These are phyloP conservation scores for Aspergillus caelatus DNA, from an alignment of 2,329 filamentous ascomycete genomes.

Conservation along the genomic window DNA sequence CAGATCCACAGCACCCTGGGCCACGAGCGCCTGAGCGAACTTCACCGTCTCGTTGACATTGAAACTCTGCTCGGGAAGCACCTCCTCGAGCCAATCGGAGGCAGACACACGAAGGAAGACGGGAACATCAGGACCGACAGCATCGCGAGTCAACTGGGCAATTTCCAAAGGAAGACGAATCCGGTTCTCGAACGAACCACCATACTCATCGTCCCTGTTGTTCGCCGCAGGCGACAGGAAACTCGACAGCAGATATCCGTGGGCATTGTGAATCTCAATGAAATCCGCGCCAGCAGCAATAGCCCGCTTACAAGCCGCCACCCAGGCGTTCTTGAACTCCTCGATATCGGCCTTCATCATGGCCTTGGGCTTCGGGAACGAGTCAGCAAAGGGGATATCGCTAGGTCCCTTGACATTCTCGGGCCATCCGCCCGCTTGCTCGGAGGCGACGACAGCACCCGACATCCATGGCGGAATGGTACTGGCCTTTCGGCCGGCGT, in stretches of 20 bases:
- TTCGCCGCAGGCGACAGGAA: conserved; percentile 75
- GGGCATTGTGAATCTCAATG: conserved; percentile 79
- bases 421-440: conserved; percentile 58
- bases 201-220: conserved; percentile 61
- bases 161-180: conserved; percentile 69
- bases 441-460: conserved; percentile 42
- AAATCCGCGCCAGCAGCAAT: conserved; percentile 73
- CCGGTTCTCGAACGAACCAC: conserved; percentile 64
- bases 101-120: conserved; percentile 74
- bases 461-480: conserved; percentile 57
- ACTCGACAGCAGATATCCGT: conserved; percentile 73
- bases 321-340: conserved; percentile 64
- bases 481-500: conserved; percentile 70
- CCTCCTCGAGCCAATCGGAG: conserved; percentile 73
- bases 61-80: conserved; percentile 65
- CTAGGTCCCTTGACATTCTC: conserved; percentile 60
- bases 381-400: conserved; percentile 64
- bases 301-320: conserved; percentile 60
- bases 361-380: conserved; percentile 65
- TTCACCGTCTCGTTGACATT: conserved; percentile 64
- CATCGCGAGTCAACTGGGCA: conserved; percentile 62
- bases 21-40: conserved; percentile 69
- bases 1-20: conserved; percentile 71
- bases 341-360: conserved; percentile 72
- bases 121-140: conserved; percentile 69